Conservation (phyloP, 176 grass and related monocot species). For the Guadua angustifolia region DNA sequence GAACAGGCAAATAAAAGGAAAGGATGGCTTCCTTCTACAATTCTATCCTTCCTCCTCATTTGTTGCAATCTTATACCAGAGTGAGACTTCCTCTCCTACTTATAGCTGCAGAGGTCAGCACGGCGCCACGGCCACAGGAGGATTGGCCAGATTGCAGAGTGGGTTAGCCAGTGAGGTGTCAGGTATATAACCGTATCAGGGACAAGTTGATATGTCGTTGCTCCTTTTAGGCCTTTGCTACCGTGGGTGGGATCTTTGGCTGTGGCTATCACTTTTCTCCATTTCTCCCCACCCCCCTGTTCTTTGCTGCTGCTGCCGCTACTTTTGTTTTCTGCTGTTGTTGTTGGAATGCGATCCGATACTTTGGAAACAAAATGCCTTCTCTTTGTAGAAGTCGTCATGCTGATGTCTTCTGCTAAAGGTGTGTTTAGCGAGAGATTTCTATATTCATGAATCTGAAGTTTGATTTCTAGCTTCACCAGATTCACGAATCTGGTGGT, state of each 20-base stretch:
- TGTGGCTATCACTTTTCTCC: slow-evolving; percentile 37
- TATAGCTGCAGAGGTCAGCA: slow-evolving; percentile 35
- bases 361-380: too few species aligned
- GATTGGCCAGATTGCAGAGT: neutral
- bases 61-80: neutral
- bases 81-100: slow-evolving; percentile 11
- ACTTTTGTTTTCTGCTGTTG: too few species aligned
- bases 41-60: neutral
- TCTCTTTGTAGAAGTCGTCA: neutral
- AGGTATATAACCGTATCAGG: slow-evolving; percentile 5
- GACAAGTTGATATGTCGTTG: slow-evolving; percentile 21
- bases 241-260: slow-evolving; percentile 25
- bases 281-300: too few species aligned
- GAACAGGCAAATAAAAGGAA: neutral
- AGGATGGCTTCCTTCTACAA: neutral
- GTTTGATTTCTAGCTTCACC: too few species aligned
- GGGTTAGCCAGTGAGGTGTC: neutral
- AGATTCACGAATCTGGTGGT: too few species aligned
- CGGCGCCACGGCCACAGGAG: neutral
- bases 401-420: neutral
- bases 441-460: too few species aligned
- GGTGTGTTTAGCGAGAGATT: too few species aligned
- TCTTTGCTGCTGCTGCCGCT: too few species aligned
- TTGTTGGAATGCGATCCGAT: too few species aligned
- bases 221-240: slow-evolving; percentile 24